Conservation (phyloP, 1,139 yeast species). For the Taiozyma sp. region DNA sequence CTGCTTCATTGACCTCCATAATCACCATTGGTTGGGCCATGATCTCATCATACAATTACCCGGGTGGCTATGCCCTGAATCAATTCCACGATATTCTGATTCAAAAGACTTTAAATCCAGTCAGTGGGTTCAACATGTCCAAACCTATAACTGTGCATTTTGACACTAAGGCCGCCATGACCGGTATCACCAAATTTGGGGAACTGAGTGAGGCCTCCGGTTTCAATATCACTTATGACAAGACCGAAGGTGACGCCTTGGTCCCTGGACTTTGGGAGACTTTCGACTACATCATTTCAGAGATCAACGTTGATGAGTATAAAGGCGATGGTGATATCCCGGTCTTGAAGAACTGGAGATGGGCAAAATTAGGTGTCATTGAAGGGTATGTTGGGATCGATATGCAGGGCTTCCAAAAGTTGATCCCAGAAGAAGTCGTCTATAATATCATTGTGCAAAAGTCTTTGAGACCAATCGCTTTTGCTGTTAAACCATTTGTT, state of each 20-base stretch:
- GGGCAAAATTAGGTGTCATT: slow-evolving; percentile 35
- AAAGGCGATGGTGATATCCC: slow-evolving; percentile 18
- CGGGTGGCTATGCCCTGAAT: slow-evolving; percentile 76
- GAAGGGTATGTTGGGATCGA: slow-evolving; percentile 34
- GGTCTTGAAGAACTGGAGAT: slow-evolving; percentile 24
- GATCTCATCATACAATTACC: slow-evolving; percentile 73
- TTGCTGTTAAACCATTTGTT: slow-evolving; percentile 19
- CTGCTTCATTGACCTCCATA: slow-evolving; percentile 31
- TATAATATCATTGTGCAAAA: slow-evolving; percentile 10
- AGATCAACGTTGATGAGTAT: slow-evolving; percentile 24
- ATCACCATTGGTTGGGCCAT: slow-evolving; percentile 49
- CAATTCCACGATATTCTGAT: slow-evolving; percentile 42
- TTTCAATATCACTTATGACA: slow-evolving; percentile 56
- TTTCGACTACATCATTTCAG: slow-evolving; percentile 58
- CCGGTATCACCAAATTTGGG: slow-evolving; percentile 76
- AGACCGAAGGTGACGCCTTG: slow-evolving; percentile 48
- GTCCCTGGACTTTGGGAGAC: slow-evolving; percentile 43
- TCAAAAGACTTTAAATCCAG: slow-evolving; percentile 8
- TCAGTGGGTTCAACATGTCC: slow-evolving; percentile 17
- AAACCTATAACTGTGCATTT: slow-evolving; percentile 47
- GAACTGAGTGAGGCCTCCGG: slow-evolving; percentile 34
- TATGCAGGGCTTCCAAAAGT: slow-evolving; percentile 15
- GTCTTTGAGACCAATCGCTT: slow-evolving; percentile 12
- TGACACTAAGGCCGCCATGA: slow-evolving; percentile 81
- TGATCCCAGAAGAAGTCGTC: slow-evolving; percentile 11